Base-by-base conservation (phyloP, 768 basidiomycete species). In the Termitomyces sp. region DNA sequence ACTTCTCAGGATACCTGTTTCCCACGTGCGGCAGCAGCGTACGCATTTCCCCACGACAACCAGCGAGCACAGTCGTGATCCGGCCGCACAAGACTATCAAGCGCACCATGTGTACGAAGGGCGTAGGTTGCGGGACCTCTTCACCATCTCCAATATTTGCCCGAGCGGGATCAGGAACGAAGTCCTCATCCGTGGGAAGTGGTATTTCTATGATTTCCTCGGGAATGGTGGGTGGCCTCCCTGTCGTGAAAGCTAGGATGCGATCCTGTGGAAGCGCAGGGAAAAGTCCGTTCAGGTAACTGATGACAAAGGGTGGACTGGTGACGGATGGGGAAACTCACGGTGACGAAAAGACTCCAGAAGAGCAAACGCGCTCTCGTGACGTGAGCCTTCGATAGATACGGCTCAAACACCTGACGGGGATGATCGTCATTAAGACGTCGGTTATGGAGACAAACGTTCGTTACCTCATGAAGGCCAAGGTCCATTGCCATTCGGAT, bases 191-290 rank as follows among this genome's bases (percentile, higher is more conserved):
- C n/a, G 20, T 53, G 9, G 61, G 61, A 45, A 62, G 61, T 26
- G 61, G 61, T n/a, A 62, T 59, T 24, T 62, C 61, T n/a, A 62
- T 62, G 26, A 62, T 53, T 35, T 62, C 55, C 16, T 62, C 61
- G 22, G 61, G 53, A 38, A 62, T 62, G 40, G 61, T 56, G 12
- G 61, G 61, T 16, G 54, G 58, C 20, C 55, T 51, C 9, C 61
- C 61, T 22, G 58, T 59, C 40, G 52, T 59, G 47, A 62, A 62
- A 9, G 61, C 54, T 16, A 62, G 43, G 38, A 62, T 59, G 5
- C 61, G 58, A 42, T 62, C 61, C 61, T 60, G 40, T 38, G n/a
- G 9, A n/a, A n/a, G 36, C 26, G 28, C 35, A 20, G 22, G 26
- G 32, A 7, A 13, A n/a, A 45, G 28, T 20, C 30, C 18, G 5